Percentiles rank a stretch among this genome's conserved stretches.
These are phyloP conservation scores for Cucumis cinereus DNA, from an alignment of 306 rosid species.

Conservation along the genomic window DNA sequence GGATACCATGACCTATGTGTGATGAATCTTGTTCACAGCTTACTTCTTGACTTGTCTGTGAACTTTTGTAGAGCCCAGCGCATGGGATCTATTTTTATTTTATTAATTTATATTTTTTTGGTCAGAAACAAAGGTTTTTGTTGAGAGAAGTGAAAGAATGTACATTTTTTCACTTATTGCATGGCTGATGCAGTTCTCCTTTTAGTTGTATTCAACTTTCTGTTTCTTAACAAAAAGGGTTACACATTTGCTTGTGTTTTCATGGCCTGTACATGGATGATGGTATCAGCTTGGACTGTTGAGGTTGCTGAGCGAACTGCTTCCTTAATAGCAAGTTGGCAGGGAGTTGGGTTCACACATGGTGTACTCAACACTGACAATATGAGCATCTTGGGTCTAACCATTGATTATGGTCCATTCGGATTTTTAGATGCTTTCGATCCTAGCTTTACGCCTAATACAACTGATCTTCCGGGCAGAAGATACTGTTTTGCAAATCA, in stretches of 20 bases:
- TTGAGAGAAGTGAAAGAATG: not conserved
- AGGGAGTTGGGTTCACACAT: conserved; percentile 97
- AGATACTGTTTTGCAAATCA: conserved; percentile 97
- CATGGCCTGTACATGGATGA: conserved; percentile 2
- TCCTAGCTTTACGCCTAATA: conserved; percentile 90
- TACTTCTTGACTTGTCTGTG: not conserved
- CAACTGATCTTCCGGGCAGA: conserved; percentile 98
- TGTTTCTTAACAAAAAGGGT: not conserved
- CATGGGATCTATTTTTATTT: not conserved
- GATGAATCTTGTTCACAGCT: not conserved
- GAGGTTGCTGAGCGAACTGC: conserved; percentile 95
- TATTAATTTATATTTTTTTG: not conserved
- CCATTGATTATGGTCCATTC: conserved; percentile 94
- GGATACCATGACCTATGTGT: not conserved
- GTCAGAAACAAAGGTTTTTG: not conserved
- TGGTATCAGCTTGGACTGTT: conserved; percentile 73
- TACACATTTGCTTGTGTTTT: not conserved
- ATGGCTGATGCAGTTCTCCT: not conserved
- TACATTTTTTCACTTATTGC: not conserved
- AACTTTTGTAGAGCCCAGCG: not conserved
- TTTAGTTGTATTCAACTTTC: not conserved
- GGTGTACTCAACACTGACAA: conserved; percentile 98
- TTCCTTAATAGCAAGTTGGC: conserved; percentile 86
- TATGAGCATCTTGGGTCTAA: conserved; percentile 97
- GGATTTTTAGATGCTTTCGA: conserved; percentile 99